Conservation (phyloP, 2,329 filamentous ascomycete species). For the Beauveria scarabaeidicola region DNA sequence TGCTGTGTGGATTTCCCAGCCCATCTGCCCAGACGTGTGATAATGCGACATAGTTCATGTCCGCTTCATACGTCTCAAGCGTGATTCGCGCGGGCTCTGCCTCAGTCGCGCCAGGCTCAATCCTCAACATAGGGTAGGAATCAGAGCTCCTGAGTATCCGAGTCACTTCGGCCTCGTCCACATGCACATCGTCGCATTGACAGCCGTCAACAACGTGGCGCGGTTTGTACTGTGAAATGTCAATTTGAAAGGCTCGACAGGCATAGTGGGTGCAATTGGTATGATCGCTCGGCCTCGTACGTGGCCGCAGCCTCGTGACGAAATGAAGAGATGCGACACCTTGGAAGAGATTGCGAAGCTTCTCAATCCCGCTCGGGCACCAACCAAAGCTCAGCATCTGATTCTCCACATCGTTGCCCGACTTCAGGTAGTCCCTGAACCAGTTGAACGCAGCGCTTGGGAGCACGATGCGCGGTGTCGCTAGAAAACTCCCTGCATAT, state of each 20-base stretch:
- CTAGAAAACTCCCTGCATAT: background rate
- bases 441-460: constrained; percentile 15
- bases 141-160: constrained; percentile 13
- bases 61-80: constrained; percentile 18
- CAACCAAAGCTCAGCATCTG: constrained; percentile 23
- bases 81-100: background rate
- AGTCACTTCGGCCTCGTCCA: constrained; percentile 14
- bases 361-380: constrained; percentile 25
- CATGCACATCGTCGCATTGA: constrained; percentile 16
- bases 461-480: constrained; percentile 11
- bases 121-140: constrained; percentile 16
- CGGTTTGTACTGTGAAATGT: constrained; percentile 20
- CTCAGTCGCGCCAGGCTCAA: background rate
- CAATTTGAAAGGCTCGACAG: constrained; percentile 24
- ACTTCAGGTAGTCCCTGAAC: constrained; percentile 14
- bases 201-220: constrained; percentile 18
- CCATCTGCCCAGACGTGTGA: constrained; percentile 31
- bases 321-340: constrained; percentile 19
- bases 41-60: constrained; percentile 24
- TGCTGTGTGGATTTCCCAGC: constrained; percentile 22
- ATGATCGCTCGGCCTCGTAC: constrained; percentile 16
- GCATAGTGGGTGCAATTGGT: constrained; percentile 17
- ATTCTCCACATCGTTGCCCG: constrained; percentile 15
- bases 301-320: constrained; percentile 16
- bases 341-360: constrained; percentile 17